phyloP scores from a whole-genome alignment of 1,284 basidiomycete species.

The Prillingera fragicola region DNA sequence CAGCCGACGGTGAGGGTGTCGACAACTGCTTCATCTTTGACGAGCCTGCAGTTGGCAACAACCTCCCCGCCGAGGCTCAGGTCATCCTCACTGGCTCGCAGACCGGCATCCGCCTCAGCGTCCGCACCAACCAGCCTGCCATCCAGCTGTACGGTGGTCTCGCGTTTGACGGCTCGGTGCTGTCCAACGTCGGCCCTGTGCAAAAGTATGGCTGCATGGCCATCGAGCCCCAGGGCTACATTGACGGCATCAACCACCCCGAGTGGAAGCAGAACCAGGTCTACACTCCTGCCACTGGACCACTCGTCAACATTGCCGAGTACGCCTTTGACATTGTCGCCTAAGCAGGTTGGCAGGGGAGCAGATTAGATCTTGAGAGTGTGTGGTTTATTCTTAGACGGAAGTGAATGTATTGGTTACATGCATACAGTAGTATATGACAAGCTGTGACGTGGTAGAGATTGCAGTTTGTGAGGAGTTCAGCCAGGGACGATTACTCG shows the following conservation, averaged over 20 bases:
- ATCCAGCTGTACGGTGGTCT: slow-evolving; percentile 30
- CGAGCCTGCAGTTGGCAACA: slow-evolving; percentile 1
- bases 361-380: neutral
- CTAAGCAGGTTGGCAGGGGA: no score
- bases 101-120: slow-evolving; percentile 28
- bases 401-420: neutral
- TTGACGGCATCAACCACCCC: slow-evolving; percentile 31
- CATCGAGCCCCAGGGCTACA: slow-evolving; percentile 33
- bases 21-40: slow-evolving; percentile 39
- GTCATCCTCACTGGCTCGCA: slow-evolving; percentile 17
- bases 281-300: slow-evolving; percentile 20
- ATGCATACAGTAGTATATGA: slow-evolving; percentile 12
- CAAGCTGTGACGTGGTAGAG: no score
- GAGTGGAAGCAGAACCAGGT: slow-evolving; percentile 30
- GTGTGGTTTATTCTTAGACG: neutral
- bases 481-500: neutral
- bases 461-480: no score
- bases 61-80: slow-evolving; percentile 1
- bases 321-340: slow-evolving; percentile 23
- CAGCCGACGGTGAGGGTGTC: slow-evolving; percentile 25
- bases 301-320: slow-evolving; percentile 25
- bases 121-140: slow-evolving; percentile 30
- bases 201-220: slow-evolving; percentile 32
- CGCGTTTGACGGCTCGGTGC: slow-evolving; percentile 18
- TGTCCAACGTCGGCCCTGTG: slow-evolving; percentile 8